Conservation (phyloP, 1,139 yeast genomes). For the Lodderomyces parapsilosis region DNA sequence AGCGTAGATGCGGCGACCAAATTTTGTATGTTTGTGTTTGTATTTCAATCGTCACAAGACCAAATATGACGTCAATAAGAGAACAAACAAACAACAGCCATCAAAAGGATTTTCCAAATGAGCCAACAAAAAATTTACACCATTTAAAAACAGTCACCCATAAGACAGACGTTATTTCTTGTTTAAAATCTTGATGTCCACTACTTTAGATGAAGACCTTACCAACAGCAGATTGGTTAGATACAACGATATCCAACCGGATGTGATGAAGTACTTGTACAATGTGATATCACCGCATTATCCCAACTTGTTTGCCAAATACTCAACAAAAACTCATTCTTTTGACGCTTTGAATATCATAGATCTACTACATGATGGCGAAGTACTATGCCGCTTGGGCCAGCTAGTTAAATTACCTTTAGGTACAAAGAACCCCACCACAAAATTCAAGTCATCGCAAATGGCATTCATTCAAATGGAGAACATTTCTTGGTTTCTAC, state of each 20-base stretch:
- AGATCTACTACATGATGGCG: slow-evolving; percentile 64
- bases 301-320: slow-evolving; percentile 12
- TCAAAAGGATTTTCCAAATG: no score
- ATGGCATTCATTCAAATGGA: slow-evolving; percentile 93
- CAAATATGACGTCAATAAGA: background rate
- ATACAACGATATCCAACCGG: slow-evolving; percentile 44
- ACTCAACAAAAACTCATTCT: slow-evolving; percentile 6
- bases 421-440: slow-evolving; percentile 30
- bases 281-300: slow-evolving; percentile 11
- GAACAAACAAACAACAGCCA: no score
- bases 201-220: slow-evolving; percentile 58
- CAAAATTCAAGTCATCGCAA: slow-evolving; percentile 56
- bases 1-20: no score
- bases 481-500: slow-evolving; percentile 71
- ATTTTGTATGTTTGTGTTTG: no score
- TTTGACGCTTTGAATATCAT: slow-evolving; percentile 17
- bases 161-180: no score
- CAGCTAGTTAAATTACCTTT: slow-evolving; percentile 25
- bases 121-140: no score
- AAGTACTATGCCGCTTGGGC: slow-evolving; percentile 55
- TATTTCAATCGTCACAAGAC: no score
- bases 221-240: slow-evolving; percentile 45
- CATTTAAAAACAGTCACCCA: no score
- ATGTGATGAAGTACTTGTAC: slow-evolving; percentile 52
- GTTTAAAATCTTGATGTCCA: background rate